Base-by-base conservation (phyloP, 331 rosid species). In the Prunus yedoensis region DNA sequence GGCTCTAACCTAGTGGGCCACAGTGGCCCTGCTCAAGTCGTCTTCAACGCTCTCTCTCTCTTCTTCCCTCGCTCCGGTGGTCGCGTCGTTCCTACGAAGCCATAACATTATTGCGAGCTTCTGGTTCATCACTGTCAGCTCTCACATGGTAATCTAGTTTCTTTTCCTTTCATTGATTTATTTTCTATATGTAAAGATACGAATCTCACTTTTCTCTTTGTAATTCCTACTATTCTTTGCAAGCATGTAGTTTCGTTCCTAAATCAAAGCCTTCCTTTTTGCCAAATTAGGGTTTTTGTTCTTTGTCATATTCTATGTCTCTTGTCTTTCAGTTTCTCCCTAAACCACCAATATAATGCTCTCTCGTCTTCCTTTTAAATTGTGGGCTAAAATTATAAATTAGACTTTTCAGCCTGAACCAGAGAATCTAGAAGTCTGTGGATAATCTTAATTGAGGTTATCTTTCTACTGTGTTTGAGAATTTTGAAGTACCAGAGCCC, bases 111-210 rank as follows among this genome's bases (percentile, higher is more conserved):
- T 62, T 21, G 45, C 12, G 71, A 74, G 71, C 71, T 68, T 53
- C 46, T 59, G 20, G 30, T 17, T 41, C 77, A 30, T 57, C 20
- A 18, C 60, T 25, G 15, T 21, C 54, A 43, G n/a, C 67, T 53
- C 25, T 27, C 61, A 38, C 76, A 80, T 80, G 83, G 83, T 80
- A 77, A 56, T 18, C 2, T 45, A 67, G 14, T 14, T 60, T 32
- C 60, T 6, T 50, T 12, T 1, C 17, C 50, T 59, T 21, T 5
- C 25, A 49, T 10, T 3, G 5, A 43, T 46, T 23, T 58, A 4
- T 38, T 3, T 28, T 45, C 5, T 12, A 6, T 20, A 8, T 52
- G 28, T 17, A 30, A 30, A n/a, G 17, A 15, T 32, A 38, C 45
- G 1, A 27, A 30, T 30, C 23, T 58, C 64, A 16, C 32, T 53